These are phyloP conservation scores for sorghum (Sorghum bicolor) DNA, from an alignment of 176 grass and related monocot species.

Conservation along the genomic window DNA sequence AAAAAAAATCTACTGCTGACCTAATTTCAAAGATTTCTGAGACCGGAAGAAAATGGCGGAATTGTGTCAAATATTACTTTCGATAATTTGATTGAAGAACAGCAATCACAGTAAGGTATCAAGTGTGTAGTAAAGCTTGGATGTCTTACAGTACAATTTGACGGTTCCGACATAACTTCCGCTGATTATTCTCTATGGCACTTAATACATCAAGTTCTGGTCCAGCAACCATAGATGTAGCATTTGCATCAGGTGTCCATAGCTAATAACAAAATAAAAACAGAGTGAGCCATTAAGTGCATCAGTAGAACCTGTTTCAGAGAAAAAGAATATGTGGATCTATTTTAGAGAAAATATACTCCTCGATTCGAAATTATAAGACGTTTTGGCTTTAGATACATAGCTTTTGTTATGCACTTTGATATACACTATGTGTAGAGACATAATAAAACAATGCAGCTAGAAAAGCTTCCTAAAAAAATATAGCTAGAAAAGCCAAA, in stretches of 20 bases:
- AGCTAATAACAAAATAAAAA: constrained; percentile 47
- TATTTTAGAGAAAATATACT: neutral
- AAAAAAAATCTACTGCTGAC: neutral
- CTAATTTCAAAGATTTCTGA: neutral
- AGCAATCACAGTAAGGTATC: neutral
- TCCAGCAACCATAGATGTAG: constrained; percentile 61
- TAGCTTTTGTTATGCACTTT: neutral
- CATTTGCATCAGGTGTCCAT: constrained; percentile 79
- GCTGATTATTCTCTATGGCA: constrained; percentile 89
- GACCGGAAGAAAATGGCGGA: neutral
- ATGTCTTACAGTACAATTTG: constrained; percentile 72
- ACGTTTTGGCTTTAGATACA: neutral
- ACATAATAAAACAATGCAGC: neutral
- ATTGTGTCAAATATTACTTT: neutral
- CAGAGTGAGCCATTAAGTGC: neutral
- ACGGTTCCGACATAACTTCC: constrained; percentile 64
- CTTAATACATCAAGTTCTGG: constrained; percentile 70
- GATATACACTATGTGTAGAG: neutral
- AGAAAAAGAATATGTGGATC: neutral
- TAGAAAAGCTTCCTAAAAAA: neutral
- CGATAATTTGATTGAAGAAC: neutral
- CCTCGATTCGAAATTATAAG: neutral
- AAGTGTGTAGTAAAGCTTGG: neutral
- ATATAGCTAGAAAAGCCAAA: neutral
- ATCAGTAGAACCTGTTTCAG: neutral